These are phyloP conservation scores for Eucalyptus victrix DNA, from an alignment of 345 rosid genomes.

Conservation along the genomic window DNA sequence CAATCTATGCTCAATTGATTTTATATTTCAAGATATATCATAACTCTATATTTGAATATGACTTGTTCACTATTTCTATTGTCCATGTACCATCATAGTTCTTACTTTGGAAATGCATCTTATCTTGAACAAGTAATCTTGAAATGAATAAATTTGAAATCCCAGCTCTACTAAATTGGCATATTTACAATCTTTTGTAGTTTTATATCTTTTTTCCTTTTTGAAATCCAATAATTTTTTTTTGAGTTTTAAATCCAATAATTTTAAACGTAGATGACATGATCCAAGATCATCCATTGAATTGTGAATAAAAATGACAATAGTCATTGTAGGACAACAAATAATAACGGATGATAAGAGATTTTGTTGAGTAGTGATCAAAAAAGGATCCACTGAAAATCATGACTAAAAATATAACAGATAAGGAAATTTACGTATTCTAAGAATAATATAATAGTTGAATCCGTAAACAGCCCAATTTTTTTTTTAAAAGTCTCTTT, in stretches of 20 bases:
- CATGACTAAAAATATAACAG: not conserved
- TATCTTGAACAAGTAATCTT: not conserved
- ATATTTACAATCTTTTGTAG: not conserved
- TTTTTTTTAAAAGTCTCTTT: not conserved
- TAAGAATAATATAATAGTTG: not conserved
- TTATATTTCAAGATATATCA: not conserved
- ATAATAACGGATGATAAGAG: not conserved
- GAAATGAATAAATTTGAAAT: not conserved
- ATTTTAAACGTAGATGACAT: not conserved
- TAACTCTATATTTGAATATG: not conserved
- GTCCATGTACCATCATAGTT: not conserved
- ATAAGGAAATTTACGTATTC: not conserved
- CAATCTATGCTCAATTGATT: not conserved
- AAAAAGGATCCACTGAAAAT: not conserved
- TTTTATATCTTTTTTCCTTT: not conserved
- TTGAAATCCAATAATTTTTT: not conserved
- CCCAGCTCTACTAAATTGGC: not conserved
- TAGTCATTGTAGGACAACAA: not conserved
- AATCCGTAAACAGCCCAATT: not conserved
- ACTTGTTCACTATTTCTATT: accelerated
- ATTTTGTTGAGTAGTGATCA: not conserved
- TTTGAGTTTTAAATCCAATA: not conserved
- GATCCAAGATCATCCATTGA: not conserved
- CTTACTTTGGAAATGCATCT: not conserved
- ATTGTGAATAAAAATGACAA: not conserved